Evolutionary conservation across 1,284 basidiomycete species (phyloP), one percentile per base, ranked within the genome.

Genomic region (Ceratobasidium sp.): DNA sequence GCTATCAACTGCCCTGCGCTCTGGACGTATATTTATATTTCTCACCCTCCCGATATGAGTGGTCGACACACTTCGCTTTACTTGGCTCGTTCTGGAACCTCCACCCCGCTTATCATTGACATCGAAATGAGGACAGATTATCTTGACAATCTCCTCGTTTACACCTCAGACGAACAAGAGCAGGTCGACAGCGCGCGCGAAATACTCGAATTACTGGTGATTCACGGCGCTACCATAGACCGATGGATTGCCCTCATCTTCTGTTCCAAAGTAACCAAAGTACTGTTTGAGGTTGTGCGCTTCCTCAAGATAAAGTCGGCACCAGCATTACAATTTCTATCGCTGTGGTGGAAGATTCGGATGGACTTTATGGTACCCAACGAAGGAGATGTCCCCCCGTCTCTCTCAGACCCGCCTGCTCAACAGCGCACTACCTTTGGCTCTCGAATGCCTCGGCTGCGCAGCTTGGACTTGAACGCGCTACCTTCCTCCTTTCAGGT

Each of bases 1-100:
- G 67, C 67, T 14, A 47, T 71, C 44, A 44, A 19, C 33, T 31
- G 9, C 67, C 67, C 53, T 19, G n/a, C 53, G 14, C 54, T 71
- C 11, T 71, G 67, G 67, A 71, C 67, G 6, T 53, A 71, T 50
- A 57, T 71, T 24, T 56, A 71, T 48, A 50, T 71, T 27, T 47
- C 56, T 27, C 44, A 45, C 6, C 24, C 33, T 22, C 44, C 29
- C 15, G 5, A 36, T 27, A n/a, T 29, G 22, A 17, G 36, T 7
- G 9, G 36, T 41, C 36, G 4, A 41, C 50, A 8, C 24, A 54
- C 56, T 48, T 24, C 31, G 9, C 41, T 59, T 11, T 71, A 48
- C 31, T 14, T 71, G 6, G n/a, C 9, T 2, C 67, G 67, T 33
- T 41, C 54, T 47, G 53, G 54, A 17, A 2, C 36, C 41, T 24